Conservation (phyloP, 176 grass and related monocot genomes). For the Zea mays region DNA sequence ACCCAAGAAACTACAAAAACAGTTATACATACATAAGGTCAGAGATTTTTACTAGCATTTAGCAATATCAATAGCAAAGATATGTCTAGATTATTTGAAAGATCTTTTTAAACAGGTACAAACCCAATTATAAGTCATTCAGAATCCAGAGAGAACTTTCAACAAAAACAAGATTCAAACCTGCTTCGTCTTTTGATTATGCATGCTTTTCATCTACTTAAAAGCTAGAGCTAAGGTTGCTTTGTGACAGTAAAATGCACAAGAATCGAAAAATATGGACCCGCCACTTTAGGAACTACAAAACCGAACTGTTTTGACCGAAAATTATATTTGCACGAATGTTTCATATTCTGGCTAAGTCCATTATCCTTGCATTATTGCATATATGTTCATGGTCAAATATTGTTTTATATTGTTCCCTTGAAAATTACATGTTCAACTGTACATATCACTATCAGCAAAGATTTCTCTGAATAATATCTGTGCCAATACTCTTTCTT, state of each 20-base stretch:
- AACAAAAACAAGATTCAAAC: neutral
- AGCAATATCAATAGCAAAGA: conserved; percentile 14
- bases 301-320: neutral
- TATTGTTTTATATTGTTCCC: neutral
- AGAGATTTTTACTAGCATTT: conserved; percentile 14
- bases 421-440: neutral
- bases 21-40: conserved; percentile 28
- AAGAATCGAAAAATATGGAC: neutral
- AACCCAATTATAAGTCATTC: neutral
- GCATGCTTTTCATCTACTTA: neutral
- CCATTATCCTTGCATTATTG: neutral
- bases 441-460: neutral
- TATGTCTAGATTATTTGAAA: conserved; percentile 2
- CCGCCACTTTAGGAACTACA: neutral
- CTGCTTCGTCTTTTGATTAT: neutral
- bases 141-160: neutral
- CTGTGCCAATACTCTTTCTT: neutral
- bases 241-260: neutral
- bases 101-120: neutral
- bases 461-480: conserved; percentile 10
- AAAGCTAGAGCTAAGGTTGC: neutral
- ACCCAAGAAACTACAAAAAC: conserved; percentile 70
- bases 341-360: neutral
- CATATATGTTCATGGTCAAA: neutral
- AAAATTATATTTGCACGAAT: neutral